phyloP scores from a whole-genome alignment of 1,139 yeast genomes.

The Blastobotrys capitulatus region DNA sequence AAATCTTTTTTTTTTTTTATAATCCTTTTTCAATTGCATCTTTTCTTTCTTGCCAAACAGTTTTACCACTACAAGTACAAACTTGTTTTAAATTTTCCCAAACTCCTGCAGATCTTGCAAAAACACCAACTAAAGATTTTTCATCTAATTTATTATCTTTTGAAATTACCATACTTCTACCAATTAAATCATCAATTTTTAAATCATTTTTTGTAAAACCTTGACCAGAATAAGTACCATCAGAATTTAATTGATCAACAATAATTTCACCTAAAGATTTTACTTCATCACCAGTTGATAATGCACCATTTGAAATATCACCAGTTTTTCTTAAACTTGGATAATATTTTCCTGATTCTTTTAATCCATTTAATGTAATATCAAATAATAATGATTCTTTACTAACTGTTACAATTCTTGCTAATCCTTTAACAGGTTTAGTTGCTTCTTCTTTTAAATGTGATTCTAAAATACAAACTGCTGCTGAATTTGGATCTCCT shows the following conservation, averaged over 20 bases:
- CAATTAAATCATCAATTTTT: conserved; percentile 61
- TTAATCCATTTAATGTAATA: conserved; percentile 66
- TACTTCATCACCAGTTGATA: conserved; percentile 62
- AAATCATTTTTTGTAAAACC: conserved; percentile 47
- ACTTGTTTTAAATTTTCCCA: conserved; percentile 95
- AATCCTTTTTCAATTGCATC: conserved; percentile 60
- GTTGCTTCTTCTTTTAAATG: conserved; percentile 45
- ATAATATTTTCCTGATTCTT: conserved; percentile 50
- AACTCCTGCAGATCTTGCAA: conserved; percentile 93
- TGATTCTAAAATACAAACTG: conserved; percentile 82
- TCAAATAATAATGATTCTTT: conserved; percentile 55
- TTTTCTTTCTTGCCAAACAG: conserved; percentile 88
- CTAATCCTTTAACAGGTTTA: conserved; percentile 79
- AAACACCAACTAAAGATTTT: conserved; percentile 66
- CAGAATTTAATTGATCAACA: conserved; percentile 35
- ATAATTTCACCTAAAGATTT: conserved; percentile 35
- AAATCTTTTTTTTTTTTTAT: background rate
- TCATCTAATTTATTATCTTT: conserved; percentile 34
- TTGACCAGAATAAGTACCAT: conserved; percentile 46
- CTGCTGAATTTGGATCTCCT: conserved; percentile 82
- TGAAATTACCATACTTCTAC: conserved; percentile 69
- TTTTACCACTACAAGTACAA: conserved; percentile 92
- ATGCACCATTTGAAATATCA: conserved; percentile 68
- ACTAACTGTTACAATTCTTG: conserved; percentile 71
- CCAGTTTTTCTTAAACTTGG: conserved; percentile 71